Percentiles rank a stretch among this genome's conserved stretches.
Conservation (phyloP, 352 stramenopile species). For the Globisporangium lucens region DNA sequence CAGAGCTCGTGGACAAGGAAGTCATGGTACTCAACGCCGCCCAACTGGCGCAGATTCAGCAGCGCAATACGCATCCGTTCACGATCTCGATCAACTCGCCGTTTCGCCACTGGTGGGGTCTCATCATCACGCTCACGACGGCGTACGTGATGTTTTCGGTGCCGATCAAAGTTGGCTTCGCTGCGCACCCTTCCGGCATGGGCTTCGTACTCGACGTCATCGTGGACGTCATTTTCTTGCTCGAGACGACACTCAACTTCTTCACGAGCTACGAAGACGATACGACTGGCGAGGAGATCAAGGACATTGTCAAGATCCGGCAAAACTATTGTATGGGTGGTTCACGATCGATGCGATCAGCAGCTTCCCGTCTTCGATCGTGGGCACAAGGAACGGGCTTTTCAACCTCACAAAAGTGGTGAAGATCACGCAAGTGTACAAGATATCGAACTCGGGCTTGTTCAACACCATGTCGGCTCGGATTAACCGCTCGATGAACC, state of each 20-base stretch:
- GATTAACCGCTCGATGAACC: constrained; percentile 67
- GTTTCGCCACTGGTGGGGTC: constrained; percentile 62
- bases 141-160: constrained; percentile 54
- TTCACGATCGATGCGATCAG: constrained; percentile 53
- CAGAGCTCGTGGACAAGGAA: constrained; percentile 55
- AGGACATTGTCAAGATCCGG: constrained; percentile 51
- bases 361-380: constrained; percentile 47
- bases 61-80: constrained; percentile 41
- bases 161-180: constrained; percentile 56
- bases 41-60: constrained; percentile 56
- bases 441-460: constrained; percentile 48
- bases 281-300: constrained; percentile 56
- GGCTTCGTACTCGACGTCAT: constrained; percentile 41
- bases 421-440: constrained; percentile 54
- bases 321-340: constrained; percentile 55
- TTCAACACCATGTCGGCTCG: constrained; percentile 32
- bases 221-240: constrained; percentile 54
- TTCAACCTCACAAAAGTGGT: constrained; percentile 51
- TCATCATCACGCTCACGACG: constrained; percentile 46
- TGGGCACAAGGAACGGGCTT: constrained; percentile 26
- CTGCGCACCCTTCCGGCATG: constrained; percentile 26
- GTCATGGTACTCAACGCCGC: constrained; percentile 59
- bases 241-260: constrained; percentile 58
- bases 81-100: constrained; percentile 61
- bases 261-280: constrained; percentile 68